Conservation (phyloP, 768 basidiomycete genomes). For the Kwoniella sp. region DNA sequence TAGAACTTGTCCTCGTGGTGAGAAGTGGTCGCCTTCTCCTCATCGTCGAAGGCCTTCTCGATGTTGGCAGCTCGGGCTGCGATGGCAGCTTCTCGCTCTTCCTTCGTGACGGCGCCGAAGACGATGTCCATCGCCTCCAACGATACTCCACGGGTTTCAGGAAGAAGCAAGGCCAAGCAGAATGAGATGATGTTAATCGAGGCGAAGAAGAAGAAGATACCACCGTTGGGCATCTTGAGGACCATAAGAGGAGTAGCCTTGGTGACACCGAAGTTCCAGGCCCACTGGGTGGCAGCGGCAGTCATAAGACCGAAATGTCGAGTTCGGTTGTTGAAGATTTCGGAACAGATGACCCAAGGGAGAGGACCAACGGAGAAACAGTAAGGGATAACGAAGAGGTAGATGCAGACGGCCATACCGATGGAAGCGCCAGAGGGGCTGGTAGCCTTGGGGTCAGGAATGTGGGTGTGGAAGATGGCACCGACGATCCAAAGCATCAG, state of each 20-base stretch:
- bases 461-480: conserved; percentile 77
- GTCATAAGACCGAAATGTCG: conserved; percentile 76
- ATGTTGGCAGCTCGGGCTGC: conserved; percentile 19
- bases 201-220: conserved; percentile 52
- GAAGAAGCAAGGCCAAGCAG: conserved; percentile 26
- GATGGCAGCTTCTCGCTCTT: conserved; percentile 45
- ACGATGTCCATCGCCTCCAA: conserved; percentile 46
- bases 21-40: conserved; percentile 17
- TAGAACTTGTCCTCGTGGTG: conserved; percentile 14
- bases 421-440: conserved; percentile 60
- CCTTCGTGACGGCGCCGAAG: conserved; percentile 46
- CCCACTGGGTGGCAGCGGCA: conserved; percentile 72
- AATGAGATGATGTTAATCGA: conserved; percentile 40
- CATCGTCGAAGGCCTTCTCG: conserved; percentile 26
- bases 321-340: conserved; percentile 84
- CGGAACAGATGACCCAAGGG: conserved; percentile 70
- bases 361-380: conserved; percentile 79
- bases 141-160: conserved; percentile 36
- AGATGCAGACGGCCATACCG: conserved; percentile 73
- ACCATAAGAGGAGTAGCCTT: conserved; percentile 48
- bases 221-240: conserved; percentile 40
- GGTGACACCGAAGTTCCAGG: conserved; percentile 45
- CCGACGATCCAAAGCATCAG: conserved; percentile 79
- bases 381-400: conserved; percentile 85
- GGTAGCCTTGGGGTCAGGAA: conserved; percentile 56